Evolutionary conservation across 78 protist species (phyloP), one percentile per base, ranked within the genome.

Genomic region (Bigelowiella natans): DNA sequence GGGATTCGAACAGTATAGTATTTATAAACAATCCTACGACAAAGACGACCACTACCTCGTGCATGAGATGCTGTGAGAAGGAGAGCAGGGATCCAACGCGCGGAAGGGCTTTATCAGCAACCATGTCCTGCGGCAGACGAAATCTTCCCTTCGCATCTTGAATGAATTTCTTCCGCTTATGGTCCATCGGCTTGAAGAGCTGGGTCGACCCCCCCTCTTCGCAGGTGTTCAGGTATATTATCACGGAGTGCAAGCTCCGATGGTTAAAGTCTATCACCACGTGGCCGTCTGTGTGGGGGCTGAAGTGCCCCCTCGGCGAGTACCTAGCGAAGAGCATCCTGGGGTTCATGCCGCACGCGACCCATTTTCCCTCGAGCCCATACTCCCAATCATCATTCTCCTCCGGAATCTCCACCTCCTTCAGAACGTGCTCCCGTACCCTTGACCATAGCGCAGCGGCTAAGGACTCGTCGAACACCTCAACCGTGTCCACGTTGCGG

Each of bases 211-310:
- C 90, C 11, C 90, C 90, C 0, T 31, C 85, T 30, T 1, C 36
- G 85, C 85, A 51, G 38, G 31, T 39, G 84, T 51, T 51, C 40
- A 88, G 39, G 90, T 88, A 88, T 26, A 88, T 31, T 18, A 88
- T 38, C 84, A 88, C 90, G 0, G 90, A 34, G 82, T 39, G 40
- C 11, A 88, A 39, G 38, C 39, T 3, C 36, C 90, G 31, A n/a
- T 3, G 31, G 84, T 88, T 34, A 39, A 51, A 88, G 29, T 51
- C 82, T 36, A 87, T 11, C 29, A 51, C 73, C 73, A 26, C 37
- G 86, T 38, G 38, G 26, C 90, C 90, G 82, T 88, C 90, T 7
- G 31, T 82, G 84, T 88, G 90, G 40, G 90, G 90, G 34, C 85
- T 39, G 38, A 88, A 88, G 38, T 88, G 90, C 40, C 90, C 90